These are phyloP conservation scores for Phaffia rhodozyma DNA, from an alignment of 1,284 basidiomycete species.

Conservation along the genomic window DNA sequence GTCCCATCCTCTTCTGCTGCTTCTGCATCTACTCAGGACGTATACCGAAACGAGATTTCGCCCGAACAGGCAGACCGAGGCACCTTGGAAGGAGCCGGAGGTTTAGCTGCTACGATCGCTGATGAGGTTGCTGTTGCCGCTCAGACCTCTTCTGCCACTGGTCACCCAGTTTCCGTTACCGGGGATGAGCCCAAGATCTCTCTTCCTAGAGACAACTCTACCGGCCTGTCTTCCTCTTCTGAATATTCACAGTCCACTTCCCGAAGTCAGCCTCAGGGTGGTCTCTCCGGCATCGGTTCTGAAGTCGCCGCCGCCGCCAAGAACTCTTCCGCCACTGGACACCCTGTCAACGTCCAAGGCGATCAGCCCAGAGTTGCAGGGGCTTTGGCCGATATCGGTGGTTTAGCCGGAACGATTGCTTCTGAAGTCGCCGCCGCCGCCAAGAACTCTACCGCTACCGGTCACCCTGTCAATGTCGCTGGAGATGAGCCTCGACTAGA, in stretches of 20 bases:
- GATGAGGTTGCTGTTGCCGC: conserved; percentile 9
- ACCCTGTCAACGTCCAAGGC: neutral
- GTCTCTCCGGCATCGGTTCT: neutral
- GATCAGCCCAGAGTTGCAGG: neutral
- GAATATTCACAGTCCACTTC: neutral
- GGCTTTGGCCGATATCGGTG: no score
- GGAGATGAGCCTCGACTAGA: no score
- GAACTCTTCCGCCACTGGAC: neutral
- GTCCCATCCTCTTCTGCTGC: no score
- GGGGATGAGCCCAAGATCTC: neutral
- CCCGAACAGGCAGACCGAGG: neutral
- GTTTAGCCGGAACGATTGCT: no score
- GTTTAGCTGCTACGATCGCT: conserved; percentile 7
- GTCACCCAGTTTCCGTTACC: neutral
- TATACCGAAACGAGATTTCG: neutral
- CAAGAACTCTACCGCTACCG: neutral
- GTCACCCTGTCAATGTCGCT: neutral
- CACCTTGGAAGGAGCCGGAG: conserved; percentile 8
- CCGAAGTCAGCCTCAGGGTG: neutral
- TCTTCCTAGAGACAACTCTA: neutral
- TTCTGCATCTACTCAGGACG: no score
- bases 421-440: neutral
- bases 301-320: neutral
- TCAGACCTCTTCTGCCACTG: conserved; percentile 1
- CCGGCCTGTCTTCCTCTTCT: neutral